Evolutionary conservation across 495 filamentous ascomycete genomes (phyloP), one percentile per base, ranked within the genome.

Genomic region (Entonaema liquescens): DNA sequence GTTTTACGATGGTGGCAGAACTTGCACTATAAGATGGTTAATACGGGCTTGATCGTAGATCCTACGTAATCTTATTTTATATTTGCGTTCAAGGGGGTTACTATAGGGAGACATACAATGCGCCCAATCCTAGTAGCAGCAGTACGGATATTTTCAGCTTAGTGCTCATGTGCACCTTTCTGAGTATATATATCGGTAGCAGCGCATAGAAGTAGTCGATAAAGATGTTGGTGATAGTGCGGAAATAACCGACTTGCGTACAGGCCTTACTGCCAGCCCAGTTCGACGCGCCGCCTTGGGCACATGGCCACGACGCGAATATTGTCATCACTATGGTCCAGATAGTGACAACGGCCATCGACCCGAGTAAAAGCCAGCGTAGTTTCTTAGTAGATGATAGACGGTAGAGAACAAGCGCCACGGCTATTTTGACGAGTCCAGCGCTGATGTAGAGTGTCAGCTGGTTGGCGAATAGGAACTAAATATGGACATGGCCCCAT

Each of bases 161-260:
- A 1, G 28, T 61, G 15, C 64, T 68, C 70, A 77, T 71, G 21
- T 68, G 63, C 1, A 71, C 60, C 0, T 65, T 63, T 35, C 67
- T 54, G 26, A 77, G 75, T 9, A 77, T 77, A 3, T 28, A 68
- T 9, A 77, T 49, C 19, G 75, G 75, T 1, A 77, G 33, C 2
- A 77, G 35, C 5, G 75, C 75, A 17, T 77, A 77, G 50, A 77
- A 77, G 58, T 75, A 77, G 55, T 77, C 72, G 63, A 77, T 77
- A 59, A 77, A 71, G 56, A 77, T 75, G 11, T 77, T 77, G 31
- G 68, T 75, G 31, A 70, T 64, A 9, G 75, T 77, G 12, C 75
- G 75, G 60, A 77, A 73, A 53, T 77, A 77, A 8, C 64, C 70
- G 19, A 77, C 65, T 52, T 73, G 33, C 12, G 63, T 71, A 35